Base-by-base conservation (phyloP, 768 basidiomycete genomes). In the Mrakia gelida region DNA sequence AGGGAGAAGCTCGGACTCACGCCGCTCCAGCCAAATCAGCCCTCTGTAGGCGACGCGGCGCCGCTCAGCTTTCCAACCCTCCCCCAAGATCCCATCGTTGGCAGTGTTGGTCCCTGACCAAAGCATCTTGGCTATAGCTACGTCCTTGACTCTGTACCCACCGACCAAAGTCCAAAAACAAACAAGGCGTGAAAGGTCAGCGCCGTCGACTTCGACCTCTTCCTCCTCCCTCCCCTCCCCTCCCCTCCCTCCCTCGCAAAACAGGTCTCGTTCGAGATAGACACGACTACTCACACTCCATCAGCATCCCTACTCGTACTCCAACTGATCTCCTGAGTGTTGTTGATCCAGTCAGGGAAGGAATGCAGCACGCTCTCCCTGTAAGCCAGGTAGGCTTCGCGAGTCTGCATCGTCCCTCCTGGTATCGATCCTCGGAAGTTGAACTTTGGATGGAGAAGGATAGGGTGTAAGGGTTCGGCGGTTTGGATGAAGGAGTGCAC, bases 401-500 rank as follows among this genome's bases (percentile, higher is more conserved):
- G 30, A 9, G 61, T 61, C 10, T 9, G n/a, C 18, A 34, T 28
- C 18, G 30, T 62, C 21, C n/a, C 28, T 28, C 23, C 38, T 8
- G 75, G 75, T 49, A 76, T 76, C 2, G 63, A 68, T 0, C 75
- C 75, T 1, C 30, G 30, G 34, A 76, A 76, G 30, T 23, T 0
- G 67, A 76, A 76, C 21, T 26, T 28, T 13, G 65, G 65, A n/a
- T 68, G 67, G n/a, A 76, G 63, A 11, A 67, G 75, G 18, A n/a
- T 23, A 0, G 65, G 65, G 7, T 41, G 65, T 16, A 76, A 52
- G 5, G 75, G 67, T 9, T 32, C 49, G 5, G 43, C 38, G 21
- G 75, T 76, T 30, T 76, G 75, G 49, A 76, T 32, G 52, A 49
- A 76, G 18, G 72, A 73, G 54, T 73, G 72, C 18, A 73, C 72